Evolutionary conservation across 2,329 filamentous ascomycete genomes (phyloP), one percentile per base, ranked within the genome.

Genomic region (Pezicula neosporulosa): DNA sequence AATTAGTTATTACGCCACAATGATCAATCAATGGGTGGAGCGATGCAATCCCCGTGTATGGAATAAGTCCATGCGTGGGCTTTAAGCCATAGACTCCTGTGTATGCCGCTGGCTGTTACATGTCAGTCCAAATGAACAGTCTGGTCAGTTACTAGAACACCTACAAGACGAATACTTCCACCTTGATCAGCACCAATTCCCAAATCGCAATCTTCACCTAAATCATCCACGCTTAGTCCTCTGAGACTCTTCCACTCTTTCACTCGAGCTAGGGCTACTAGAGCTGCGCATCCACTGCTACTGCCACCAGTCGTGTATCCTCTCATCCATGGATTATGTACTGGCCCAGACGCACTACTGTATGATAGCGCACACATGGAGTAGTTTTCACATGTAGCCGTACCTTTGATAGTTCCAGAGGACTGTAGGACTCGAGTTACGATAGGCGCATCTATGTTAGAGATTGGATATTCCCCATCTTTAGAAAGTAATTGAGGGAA

Each of bases 321-420:
- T n/a, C n/a, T n/a, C n/a, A n/a, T n/a, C n/a, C n/a, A n/a, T n/a
- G n/a, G n/a, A n/a, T n/a, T n/a, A n/a, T n/a, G n/a, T n/a, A n/a
- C n/a, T n/a, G n/a, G n/a, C n/a, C n/a, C n/a, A n/a, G n/a, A n/a
- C n/a, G n/a, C n/a, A n/a, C n/a, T n/a, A n/a, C n/a, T n/a, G n/a
- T n/a, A n/a, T n/a, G n/a, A n/a, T n/a, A n/a, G n/a, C n/a, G 8
- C 47, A 36, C 8, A 49, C 18, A 42, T 27, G 15, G 47, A 80
- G 49, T 75, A 74, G 56, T 77, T 77, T 53, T 81, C 78, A 51
- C 78, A 81, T 0, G 72, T 72, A 1, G 75, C 68, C 0, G 75
- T 79, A 10, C 78, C 73, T 9, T 73, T 64, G 9, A 81, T 72
- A 42, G 72, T 60, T 0, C 71, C 78, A 0, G 77, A 77, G 2